Percentiles rank a stretch among this genome's conserved stretches.
Evolutionary conservation across 208 protist genomes (phyloP).

Genomic region (Trichomonas tenax): DNA sequence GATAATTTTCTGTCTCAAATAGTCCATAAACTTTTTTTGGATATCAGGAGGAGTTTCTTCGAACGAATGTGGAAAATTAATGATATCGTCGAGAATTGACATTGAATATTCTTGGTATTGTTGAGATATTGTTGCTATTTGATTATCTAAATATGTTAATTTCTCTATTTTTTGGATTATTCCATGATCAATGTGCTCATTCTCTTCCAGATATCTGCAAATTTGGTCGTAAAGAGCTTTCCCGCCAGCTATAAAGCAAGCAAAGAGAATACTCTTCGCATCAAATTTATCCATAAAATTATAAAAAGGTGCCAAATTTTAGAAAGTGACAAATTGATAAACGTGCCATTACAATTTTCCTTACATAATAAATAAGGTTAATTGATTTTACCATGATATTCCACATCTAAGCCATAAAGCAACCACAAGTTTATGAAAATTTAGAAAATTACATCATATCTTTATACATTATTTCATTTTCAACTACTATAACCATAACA

Average conservation of each 20-base stretch:
- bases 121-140: neutral
- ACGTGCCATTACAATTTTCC: too few species aligned
- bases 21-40: neutral
- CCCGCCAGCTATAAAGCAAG: neutral
- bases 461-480: too few species aligned
- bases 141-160: neutral
- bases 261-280: neutral
- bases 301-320: neutral
- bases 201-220: neutral
- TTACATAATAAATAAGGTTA: too few species aligned
- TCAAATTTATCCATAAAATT: neutral
- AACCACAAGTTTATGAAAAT: too few species aligned
- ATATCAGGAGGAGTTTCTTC: neutral
- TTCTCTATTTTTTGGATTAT: neutral
- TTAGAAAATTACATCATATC: too few species aligned
- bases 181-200: neutral
- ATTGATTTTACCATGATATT: too few species aligned
- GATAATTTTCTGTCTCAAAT: neutral
- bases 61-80: neutral
- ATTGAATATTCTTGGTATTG: neutral
- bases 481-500: too few species aligned
- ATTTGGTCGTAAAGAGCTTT: neutral
- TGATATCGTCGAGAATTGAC: neutral
- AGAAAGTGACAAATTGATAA: neutral
- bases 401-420: too few species aligned